A percentile compares a stretch with the other conserved stretches of the same genome.
These are phyloP conservation scores for Erythrobasidium hasegawianum DNA, from an alignment of 1,284 basidiomycete species.

Conservation along the genomic window DNA sequence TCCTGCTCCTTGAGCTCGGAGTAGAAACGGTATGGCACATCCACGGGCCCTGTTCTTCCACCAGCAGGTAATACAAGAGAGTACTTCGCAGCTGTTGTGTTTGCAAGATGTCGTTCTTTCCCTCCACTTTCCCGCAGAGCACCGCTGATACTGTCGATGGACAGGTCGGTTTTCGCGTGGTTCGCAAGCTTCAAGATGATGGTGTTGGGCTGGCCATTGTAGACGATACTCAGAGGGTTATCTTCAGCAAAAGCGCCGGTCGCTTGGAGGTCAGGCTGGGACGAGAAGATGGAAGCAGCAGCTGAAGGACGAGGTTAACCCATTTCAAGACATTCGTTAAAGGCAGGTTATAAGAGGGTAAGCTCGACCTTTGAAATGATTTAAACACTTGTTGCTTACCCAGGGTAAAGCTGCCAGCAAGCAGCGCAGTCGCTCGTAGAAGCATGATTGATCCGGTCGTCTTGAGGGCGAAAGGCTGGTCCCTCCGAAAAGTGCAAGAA, in stretches of 20 bases:
- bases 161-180: constrained; percentile 36
- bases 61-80: constrained; percentile 21
- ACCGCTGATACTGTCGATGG: constrained; percentile 35
- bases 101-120: constrained; percentile 36
- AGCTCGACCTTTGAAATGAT: neutral
- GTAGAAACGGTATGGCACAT: constrained; percentile 27
- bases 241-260: constrained; percentile 21
- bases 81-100: constrained; percentile 30
- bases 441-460: too few species aligned
- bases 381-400: neutral
- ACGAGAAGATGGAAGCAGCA: constrained; percentile 29
- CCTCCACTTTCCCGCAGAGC: constrained; percentile 38
- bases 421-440: too few species aligned
- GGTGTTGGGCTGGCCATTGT: constrained; percentile 36
- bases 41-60: constrained; percentile 10
- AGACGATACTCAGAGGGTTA: constrained; percentile 30
- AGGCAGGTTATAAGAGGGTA: neutral
- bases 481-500: too few species aligned
- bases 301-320: constrained; percentile 4
- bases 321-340: neutral
- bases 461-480: too few species aligned
- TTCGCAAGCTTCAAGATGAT: constrained; percentile 37
- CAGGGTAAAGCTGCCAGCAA: neutral
- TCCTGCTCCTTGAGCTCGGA: constrained; percentile 42
- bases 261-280: constrained; percentile 23